Evolutionary conservation across 2,329 filamentous ascomycete genomes (phyloP).

Genomic region (Graphilbum sp.): DNA sequence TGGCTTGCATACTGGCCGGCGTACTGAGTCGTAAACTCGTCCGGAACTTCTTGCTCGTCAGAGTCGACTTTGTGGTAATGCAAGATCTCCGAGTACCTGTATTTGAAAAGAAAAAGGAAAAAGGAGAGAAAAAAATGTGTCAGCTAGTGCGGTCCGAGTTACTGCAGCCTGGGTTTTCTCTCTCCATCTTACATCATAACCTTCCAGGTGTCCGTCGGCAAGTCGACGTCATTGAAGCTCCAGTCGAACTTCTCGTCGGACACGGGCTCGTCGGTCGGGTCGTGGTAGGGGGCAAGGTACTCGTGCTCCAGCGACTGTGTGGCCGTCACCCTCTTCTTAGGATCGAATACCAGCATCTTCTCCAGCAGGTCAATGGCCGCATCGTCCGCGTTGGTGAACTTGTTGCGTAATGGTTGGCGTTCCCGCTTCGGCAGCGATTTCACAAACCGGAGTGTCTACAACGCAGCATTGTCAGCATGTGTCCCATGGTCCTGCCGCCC

Average conservation of each 20-base stretch:
- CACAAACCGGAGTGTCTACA: slow-evolving; percentile 82
- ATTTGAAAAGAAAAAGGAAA: not conserved
- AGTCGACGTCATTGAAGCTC: slow-evolving; percentile 97
- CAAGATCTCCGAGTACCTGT: slow-evolving; percentile 94
- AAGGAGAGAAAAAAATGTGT: not conserved
- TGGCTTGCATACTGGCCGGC: not conserved
- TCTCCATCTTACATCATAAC: slow-evolving; percentile 79
- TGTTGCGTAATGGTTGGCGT: slow-evolving; percentile 67
- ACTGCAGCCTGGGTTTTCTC: too few relatives aligned
- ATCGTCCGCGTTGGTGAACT: slow-evolving; percentile 91
- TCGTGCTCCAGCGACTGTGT: slow-evolving; percentile 75
- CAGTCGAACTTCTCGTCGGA: slow-evolving; percentile 98
- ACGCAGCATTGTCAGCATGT: slow-evolving; percentile 7
- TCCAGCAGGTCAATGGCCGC: slow-evolving; percentile 84
- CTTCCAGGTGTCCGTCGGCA: slow-evolving; percentile 99
- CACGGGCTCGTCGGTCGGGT: slow-evolving; percentile 88
- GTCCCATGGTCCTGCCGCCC: too few relatives aligned
- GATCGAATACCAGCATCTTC: slow-evolving; percentile 95
- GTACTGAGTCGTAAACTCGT: slow-evolving; percentile 10
- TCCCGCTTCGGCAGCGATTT: slow-evolving; percentile 93
- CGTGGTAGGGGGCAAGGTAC: slow-evolving; percentile 92
- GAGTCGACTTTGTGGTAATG: slow-evolving; percentile 77
- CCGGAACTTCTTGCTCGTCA: slow-evolving; percentile 23
- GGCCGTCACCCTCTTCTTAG: slow-evolving; percentile 86
- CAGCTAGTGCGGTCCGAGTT: not conserved